A percentile compares a stretch with the other conserved stretches of the same genome.
These are phyloP conservation scores for Entomortierella parvispora DNA, from an alignment of 192 early-diverging fungal species.

Conservation along the genomic window DNA sequence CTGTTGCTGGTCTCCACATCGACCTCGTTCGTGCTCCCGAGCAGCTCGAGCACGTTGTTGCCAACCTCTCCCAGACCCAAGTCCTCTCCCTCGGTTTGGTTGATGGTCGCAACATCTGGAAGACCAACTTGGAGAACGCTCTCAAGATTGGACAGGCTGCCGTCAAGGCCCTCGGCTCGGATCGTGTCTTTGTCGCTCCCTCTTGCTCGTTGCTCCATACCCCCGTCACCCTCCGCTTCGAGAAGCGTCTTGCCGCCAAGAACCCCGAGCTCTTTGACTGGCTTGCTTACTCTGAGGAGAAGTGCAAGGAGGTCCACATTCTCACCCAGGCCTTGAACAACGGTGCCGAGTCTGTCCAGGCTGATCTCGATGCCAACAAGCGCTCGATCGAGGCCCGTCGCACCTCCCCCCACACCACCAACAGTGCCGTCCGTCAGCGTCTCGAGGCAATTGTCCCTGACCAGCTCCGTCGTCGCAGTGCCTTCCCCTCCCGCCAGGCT, in stretches of 20 bases:
- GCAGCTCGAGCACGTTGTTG: conserved; percentile 80
- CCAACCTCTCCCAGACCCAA: conserved; percentile 65
- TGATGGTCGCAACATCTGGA: conserved; percentile 99
- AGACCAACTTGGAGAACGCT: conserved; percentile 82
- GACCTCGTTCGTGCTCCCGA: conserved; percentile 89
- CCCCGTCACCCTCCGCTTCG: conserved; percentile 86
- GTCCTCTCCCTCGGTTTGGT: conserved; percentile 94
- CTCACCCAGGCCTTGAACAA: conserved; percentile 70
- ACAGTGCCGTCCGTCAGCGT: conserved; percentile 82
- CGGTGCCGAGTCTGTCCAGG: conserved; percentile 69
- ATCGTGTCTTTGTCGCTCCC: conserved; percentile 85
- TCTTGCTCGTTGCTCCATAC: conserved; percentile 94
- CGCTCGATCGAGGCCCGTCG: conserved; percentile 74
- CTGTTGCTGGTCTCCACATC: conserved; percentile 88
- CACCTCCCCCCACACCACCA: conserved; percentile 83
- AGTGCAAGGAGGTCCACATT: conserved; percentile 83
- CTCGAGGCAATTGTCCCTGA: conserved; percentile 71
- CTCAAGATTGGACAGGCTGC: conserved; percentile 75
- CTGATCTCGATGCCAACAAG: conserved; percentile 76
- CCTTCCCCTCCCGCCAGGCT: conserved; percentile 76
- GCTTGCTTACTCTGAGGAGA: conserved; percentile 95
- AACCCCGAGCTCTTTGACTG: conserved; percentile 88
- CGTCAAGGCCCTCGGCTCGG: conserved; percentile 71
- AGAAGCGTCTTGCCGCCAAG: conserved; percentile 74
- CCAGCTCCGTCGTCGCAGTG: conserved; percentile 79